phyloP scores from a whole-genome alignment of 305 asterid species.

The Caryopteris hybrid region DNA sequence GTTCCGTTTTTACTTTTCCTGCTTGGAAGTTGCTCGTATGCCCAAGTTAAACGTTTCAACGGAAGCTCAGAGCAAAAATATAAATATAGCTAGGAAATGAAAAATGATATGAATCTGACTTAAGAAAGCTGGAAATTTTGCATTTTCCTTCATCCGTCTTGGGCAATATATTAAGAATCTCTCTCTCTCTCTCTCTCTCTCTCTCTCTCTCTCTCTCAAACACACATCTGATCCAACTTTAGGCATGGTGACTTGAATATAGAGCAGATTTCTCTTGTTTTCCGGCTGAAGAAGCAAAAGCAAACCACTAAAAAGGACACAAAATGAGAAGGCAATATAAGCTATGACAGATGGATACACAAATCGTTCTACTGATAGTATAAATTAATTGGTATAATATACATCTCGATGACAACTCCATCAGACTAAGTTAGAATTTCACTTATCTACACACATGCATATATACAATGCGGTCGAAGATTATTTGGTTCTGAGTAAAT shows the following conservation, averaged over 20 bases:
- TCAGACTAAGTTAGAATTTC: not conserved
- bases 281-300: not conserved
- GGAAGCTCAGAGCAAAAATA: not conserved
- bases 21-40: not conserved
- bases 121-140: not conserved
- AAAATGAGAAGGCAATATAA: not conserved
- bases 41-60: no score
- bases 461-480: not conserved
- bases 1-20: not conserved
- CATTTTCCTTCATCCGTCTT: not conserved
- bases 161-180: not conserved
- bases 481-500: not conserved
- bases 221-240: slow-evolving; percentile 1
- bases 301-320: not conserved
- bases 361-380: not conserved
- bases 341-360: not conserved
- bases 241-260: not conserved
- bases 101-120: not conserved
- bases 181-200: not conserved
- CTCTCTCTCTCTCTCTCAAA: not conserved
- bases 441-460: not conserved
- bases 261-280: not conserved
- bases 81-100: not conserved
- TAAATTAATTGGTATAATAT: not conserved
- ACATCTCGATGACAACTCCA: not conserved